Percentiles rank a stretch among this genome's conserved stretches.
Evolutionary conservation across 345 rosid genomes (phyloP).

Genomic region (Clausena lansium): DNA sequence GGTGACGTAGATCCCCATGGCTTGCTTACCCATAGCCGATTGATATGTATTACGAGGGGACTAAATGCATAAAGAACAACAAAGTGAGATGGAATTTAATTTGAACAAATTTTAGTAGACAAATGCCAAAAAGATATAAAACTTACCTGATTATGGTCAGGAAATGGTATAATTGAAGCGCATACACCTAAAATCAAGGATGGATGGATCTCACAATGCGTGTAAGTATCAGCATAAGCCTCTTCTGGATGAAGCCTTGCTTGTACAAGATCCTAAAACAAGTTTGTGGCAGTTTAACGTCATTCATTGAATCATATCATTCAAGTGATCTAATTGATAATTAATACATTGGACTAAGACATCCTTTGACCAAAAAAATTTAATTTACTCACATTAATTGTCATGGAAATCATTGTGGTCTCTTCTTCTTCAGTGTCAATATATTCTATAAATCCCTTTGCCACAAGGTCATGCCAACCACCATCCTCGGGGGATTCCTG

Average conservation of each 20-base stretch:
- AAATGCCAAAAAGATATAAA: conserved; percentile 13
- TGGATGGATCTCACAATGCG: conserved; percentile 99
- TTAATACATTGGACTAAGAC: neutral
- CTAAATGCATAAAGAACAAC: conserved; percentile 38
- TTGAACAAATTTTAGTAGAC: neutral
- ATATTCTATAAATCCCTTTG: conserved; percentile 86
- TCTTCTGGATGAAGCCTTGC: conserved; percentile 72
- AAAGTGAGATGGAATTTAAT: conserved; percentile 4
- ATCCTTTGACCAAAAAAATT: neutral
- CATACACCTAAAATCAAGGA: conserved; percentile 95
- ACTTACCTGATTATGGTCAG: conserved; percentile 95
- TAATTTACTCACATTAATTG: conserved; percentile 71
- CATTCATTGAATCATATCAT: neutral
- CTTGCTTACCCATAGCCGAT: conserved; percentile 99
- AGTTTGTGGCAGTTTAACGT: conserved; percentile 14
- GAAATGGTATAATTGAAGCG: conserved; percentile 98
- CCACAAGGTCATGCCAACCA: conserved; percentile 95
- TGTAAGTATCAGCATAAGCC: conserved; percentile 83
- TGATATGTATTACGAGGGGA: conserved; percentile 99
- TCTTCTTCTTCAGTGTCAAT: conserved; percentile 99
- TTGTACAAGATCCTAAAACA: conserved; percentile 82
- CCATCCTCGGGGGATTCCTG: conserved; percentile 86
- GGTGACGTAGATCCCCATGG: conserved; percentile 98
- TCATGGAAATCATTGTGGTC: conserved; percentile 99
- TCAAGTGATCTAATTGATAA: neutral